Evolutionary conservation across 2,329 filamentous ascomycete species (phyloP).

Genomic region (Fusarium sp.): DNA sequence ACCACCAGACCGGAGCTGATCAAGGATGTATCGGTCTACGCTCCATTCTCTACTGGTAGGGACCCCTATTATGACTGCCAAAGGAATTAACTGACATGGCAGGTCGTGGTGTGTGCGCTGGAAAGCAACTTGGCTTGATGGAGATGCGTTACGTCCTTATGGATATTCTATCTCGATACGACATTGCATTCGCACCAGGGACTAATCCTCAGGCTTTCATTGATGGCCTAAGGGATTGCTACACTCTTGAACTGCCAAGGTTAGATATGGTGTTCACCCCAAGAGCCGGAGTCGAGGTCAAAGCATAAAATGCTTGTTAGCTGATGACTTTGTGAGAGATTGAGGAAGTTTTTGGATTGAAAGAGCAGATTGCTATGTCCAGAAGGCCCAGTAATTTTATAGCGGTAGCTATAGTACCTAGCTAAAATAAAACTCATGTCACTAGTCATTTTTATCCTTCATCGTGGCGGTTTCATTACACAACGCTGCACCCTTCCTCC

Average conservation of each 20-base stretch:
- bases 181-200: not conserved
- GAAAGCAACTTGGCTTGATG: conserved; percentile 33
- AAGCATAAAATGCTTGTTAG: not conserved
- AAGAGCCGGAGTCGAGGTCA: fast-evolving
- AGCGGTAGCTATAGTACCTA: fast-evolving
- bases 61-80: no score
- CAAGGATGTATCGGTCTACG: conserved; percentile 7
- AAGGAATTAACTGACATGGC: not conserved
- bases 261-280: conserved; percentile 4
- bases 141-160: conserved; percentile 24
- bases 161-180: conserved; percentile 14
- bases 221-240: conserved; percentile 15
- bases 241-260: conserved; percentile 8
- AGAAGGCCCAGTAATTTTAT: fast-evolving
- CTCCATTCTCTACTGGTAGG: conserved; percentile 22
- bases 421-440: fast-evolving
- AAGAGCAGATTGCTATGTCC: not conserved
- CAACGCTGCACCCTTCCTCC: not conserved
- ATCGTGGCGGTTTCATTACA: not conserved
- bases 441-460: not conserved
- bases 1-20: conserved; percentile 14
- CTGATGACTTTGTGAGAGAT: fast-evolving
- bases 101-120: conserved; percentile 28
- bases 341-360: not conserved
- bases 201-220: not conserved